These are phyloP conservation scores for Backusella sp. DNA, from an alignment of 192 early-diverging fungal species.

Conservation along the genomic window DNA sequence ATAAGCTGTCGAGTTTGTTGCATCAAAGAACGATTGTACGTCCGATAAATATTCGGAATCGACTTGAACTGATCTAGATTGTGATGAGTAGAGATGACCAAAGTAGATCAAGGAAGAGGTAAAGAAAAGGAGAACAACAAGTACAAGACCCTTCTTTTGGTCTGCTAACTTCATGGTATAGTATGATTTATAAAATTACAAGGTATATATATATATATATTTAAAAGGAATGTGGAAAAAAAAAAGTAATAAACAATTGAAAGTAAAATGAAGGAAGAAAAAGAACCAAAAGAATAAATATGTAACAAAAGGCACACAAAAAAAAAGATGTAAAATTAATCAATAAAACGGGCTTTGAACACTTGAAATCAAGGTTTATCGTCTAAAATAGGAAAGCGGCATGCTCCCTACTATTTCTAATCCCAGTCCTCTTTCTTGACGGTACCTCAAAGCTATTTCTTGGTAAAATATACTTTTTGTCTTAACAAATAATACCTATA, in stretches of 20 bases:
- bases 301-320: not conserved
- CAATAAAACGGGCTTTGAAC: constrained; percentile 7
- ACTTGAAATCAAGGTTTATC: not conserved
- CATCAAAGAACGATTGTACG: constrained; percentile 8
- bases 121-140: not conserved
- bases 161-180: constrained; percentile 4
- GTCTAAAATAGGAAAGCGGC: not conserved
- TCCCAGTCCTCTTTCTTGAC: not conserved
- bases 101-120: not conserved
- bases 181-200: not conserved
- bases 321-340: not conserved
- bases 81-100: constrained; percentile 5
- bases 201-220: not conserved
- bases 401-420: not conserved
- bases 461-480: not conserved
- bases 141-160: not conserved
- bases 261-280: not conserved
- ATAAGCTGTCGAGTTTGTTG: not conserved
- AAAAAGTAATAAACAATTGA: not conserved
- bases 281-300: not conserved
- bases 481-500: not conserved
- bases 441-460: not conserved
- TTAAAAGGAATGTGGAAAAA: not conserved
- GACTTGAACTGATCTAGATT: not conserved
- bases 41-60: not conserved